Conservation (phyloP, 306 rosid genomes). For the Gastrolobium villosum region DNA sequence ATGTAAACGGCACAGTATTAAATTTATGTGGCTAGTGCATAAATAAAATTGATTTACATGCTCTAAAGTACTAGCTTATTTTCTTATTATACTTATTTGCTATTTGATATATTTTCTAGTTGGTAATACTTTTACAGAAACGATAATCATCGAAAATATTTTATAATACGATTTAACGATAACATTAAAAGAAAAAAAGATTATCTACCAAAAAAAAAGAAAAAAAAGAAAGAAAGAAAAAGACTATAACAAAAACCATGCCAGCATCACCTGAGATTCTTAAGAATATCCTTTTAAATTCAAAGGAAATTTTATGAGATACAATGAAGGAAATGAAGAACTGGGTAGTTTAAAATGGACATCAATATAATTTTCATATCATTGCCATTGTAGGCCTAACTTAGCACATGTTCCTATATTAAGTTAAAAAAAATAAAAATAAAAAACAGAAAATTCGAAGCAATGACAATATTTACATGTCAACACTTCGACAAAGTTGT, state of each 20-base stretch:
- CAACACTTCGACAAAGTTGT: slow-evolving; percentile 36
- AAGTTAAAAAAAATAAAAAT: background rate
- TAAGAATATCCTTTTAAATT: background rate
- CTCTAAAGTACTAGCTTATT: no score
- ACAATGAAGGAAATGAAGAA: background rate
- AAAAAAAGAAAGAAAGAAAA: no score
- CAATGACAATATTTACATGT: slow-evolving; percentile 60
- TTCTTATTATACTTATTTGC: no score
- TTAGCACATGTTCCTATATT: slow-evolving; percentile 42
- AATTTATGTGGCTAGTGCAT: background rate
- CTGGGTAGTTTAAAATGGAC: slow-evolving; percentile 27
- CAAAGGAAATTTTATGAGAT: background rate
- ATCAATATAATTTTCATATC: slow-evolving; percentile 26
- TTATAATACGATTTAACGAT: background rate
- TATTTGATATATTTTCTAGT: background rate
- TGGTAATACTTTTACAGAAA: background rate
- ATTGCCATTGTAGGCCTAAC: slow-evolving; percentile 48
- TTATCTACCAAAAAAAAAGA: background rate
- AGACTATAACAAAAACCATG: background rate
- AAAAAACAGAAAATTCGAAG: slow-evolving; percentile 50
- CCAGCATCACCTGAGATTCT: background rate
- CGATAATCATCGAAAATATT: background rate
- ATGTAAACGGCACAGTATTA: no score
- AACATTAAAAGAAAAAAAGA: no score
- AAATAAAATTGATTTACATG: background rate